Evolutionary conservation across 1,139 yeast genomes (phyloP), one percentile per base, ranked within the genome.

Genomic region (Hyphopichia khmerensis): DNA sequence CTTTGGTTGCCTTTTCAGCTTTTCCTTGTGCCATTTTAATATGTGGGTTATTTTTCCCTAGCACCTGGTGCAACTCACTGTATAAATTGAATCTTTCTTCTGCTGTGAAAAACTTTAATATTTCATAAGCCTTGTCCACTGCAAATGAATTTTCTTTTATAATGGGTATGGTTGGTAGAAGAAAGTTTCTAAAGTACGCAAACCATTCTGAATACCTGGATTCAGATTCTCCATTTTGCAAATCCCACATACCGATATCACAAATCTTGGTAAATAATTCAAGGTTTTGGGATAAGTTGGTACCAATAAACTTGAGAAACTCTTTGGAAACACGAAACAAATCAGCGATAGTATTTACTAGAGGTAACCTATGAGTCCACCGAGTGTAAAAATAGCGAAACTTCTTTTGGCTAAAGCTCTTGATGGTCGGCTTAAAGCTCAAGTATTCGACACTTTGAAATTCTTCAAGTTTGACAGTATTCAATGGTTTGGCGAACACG

Each of bases 1-100:
- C 85, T 56, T 86, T 90, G 1, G 96, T 88, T 31, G 85, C 81
- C 56, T 87, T 89, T 58, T 87, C 96, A 0, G 96, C 87, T 45
- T 71, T 77, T 19, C 81, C 78, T 40, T 80, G 80, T 9, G 87
- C 84, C 36, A 83, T 68, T 50, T 84, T 84, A 5, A 89, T 71
- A 17, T 72, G 72, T 0, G 82, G 74, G 40, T 79, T 73, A 47
- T 75, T 79, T 53, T 84, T 84, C 23, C 80, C 78, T 9, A 76
- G 68, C n/a, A 78, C 76, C 39, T 67, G 70, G 46, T 74, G 67
- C 64, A 90, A 75, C 52, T 91, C 98, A 36, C 96, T 95, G 59
- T 93, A 95, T 21, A 93, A 65, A 43, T 86, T 80, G 60, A 80
- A 93, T 39, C 99, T 74, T 43, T 76, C 77, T 45, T 84, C 86